A percentile compares a stretch with the other conserved stretches of the same genome.
phyloP scores from a whole-genome alignment of 768 basidiomycete genomes.

The Podaxis rugospora region DNA sequence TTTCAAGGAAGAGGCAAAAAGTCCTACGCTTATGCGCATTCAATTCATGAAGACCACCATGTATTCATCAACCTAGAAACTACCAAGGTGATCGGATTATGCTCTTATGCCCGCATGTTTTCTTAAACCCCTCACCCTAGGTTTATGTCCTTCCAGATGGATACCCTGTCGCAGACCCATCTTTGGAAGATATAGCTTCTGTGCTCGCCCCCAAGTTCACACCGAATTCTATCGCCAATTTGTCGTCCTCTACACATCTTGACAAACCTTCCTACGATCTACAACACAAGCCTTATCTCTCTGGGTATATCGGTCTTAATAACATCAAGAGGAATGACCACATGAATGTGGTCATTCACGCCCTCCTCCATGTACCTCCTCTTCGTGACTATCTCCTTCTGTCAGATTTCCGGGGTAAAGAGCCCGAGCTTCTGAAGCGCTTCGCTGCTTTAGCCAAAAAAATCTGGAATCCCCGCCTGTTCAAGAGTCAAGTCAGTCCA shows the following conservation, averaged over 20 bases:
- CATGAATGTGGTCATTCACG: conserved; percentile 95
- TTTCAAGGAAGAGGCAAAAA: conserved; percentile 94
- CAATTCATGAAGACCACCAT: conserved; percentile 97
- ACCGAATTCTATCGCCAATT: conserved; percentile 42
- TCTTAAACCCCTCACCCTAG: conserved; percentile 35
- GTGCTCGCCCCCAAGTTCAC: conserved; percentile 89
- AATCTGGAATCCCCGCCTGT: conserved; percentile 92
- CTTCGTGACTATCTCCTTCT: conserved; percentile 85
- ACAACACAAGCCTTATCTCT: conserved; percentile 71
- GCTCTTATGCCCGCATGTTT: conserved; percentile 12
- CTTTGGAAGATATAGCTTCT: conserved; percentile 90
- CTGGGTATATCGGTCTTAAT: conserved; percentile 95
- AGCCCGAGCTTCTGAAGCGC: conserved; percentile 83
- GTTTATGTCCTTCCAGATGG: conserved; percentile 98
- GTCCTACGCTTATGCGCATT: conserved; percentile 94
- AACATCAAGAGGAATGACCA: conserved; percentile 98
- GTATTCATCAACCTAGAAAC: conserved; percentile 97
- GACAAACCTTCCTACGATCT: conserved; percentile 84
- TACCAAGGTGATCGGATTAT: conserved; percentile 63
- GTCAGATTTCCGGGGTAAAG: conserved; percentile 66
- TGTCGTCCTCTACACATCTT: conserved; percentile 57
- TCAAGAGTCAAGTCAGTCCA: conserved; percentile 98
- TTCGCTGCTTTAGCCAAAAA: conserved; percentile 88
- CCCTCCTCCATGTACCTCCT: conserved; percentile 86
- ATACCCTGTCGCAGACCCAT: conserved; percentile 94